These are phyloP conservation scores for Candida jianshihensis DNA, from an alignment of 805 yeast genomes.

Conservation along the genomic window DNA sequence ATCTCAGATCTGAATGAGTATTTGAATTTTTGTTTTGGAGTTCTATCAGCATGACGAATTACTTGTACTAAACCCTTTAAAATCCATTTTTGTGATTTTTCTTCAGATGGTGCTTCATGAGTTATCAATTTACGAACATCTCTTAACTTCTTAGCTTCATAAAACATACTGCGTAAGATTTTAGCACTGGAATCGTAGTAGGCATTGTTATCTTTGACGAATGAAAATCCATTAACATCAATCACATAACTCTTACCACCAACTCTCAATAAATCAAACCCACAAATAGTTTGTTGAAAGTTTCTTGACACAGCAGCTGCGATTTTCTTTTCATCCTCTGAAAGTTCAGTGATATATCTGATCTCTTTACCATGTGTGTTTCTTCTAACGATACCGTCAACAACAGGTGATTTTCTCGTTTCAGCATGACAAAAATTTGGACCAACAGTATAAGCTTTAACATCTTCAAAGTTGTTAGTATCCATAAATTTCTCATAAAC, in stretches of 20 bases:
- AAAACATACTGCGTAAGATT: conserved; percentile 69
- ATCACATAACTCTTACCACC: conserved; percentile 85
- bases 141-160: conserved; percentile 48
- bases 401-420: conserved; percentile 96
- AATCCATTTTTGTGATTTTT: conserved; percentile 80
- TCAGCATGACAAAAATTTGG: conserved; percentile 91
- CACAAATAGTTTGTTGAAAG: conserved; percentile 93
- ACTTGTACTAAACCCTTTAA: conserved; percentile 89
- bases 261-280: conserved; percentile 89
- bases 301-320: conserved; percentile 70
- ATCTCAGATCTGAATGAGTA: conserved; percentile 87
- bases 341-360: conserved; percentile 76
- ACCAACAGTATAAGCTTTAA: conserved; percentile 97
- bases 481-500: conserved; percentile 95
- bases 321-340: conserved; percentile 69
- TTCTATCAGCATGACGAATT: conserved; percentile 95
- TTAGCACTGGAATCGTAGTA: conserved; percentile 82
- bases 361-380: conserved; percentile 97
- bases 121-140: conserved; percentile 31
- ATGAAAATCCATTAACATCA: conserved; percentile 97
- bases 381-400: conserved; percentile 96
- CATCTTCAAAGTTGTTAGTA: conserved; percentile 97
- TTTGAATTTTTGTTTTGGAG: conserved; percentile 96
- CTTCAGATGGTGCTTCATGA: conserved; percentile 29
- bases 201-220: conserved; percentile 83